Conservation (phyloP, 345 rosid species). For the Syzygium aqueum region DNA sequence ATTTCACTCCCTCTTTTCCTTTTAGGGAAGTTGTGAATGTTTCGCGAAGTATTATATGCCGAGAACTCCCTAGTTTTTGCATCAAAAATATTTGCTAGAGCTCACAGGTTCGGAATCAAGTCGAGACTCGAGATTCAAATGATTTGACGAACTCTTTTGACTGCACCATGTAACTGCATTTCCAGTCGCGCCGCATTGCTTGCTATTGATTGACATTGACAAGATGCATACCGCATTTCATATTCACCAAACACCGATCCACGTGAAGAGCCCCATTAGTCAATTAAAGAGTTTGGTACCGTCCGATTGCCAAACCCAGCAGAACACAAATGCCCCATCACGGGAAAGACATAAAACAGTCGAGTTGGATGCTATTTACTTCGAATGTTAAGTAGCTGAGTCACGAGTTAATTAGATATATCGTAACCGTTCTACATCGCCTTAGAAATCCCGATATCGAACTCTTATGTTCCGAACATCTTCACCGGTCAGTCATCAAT, state of each 20-base stretch:
- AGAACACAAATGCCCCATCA: background rate
- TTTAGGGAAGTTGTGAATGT: background rate
- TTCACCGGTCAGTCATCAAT: background rate
- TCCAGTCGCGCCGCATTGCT: background rate
- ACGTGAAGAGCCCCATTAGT: background rate
- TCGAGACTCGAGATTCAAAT: background rate
- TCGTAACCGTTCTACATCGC: background rate
- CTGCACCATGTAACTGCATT: background rate
- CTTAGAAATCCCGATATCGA: background rate
- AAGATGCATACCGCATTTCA: background rate
- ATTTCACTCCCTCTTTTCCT: background rate
- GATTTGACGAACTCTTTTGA: background rate
- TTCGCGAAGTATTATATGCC: background rate
- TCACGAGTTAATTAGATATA: background rate
- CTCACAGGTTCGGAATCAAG: background rate
- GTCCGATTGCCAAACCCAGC: background rate
- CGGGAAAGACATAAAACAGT: background rate
- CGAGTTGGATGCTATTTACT: background rate
- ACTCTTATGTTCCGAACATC: background rate
- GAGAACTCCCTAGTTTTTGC: background rate
- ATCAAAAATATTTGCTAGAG: background rate
- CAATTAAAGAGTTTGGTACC: background rate
- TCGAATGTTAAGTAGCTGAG: background rate
- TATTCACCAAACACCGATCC: background rate
- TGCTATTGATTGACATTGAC: background rate